phyloP scores from a whole-genome alignment of 371 early-diverging fungal species.

The Mycotypha africana region DNA sequence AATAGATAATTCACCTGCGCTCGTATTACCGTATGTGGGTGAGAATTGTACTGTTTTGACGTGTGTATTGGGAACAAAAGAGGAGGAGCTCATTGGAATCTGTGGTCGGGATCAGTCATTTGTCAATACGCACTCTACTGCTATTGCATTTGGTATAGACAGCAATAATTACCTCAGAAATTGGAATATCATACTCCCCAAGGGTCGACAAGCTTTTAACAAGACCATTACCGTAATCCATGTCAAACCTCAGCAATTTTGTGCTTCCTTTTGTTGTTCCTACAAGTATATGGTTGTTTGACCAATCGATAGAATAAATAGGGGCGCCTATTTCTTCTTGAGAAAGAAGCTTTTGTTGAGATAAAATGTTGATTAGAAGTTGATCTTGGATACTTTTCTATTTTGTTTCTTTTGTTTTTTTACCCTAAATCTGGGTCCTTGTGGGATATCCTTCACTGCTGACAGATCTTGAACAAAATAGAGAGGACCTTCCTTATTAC shows the following conservation, averaged over 20 bases:
- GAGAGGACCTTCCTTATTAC: slow-evolving; percentile 7
- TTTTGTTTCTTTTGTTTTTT: background rate
- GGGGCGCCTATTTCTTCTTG: slow-evolving; percentile 17
- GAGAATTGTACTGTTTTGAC: slow-evolving; percentile 22
- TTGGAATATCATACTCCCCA: slow-evolving; percentile 15
- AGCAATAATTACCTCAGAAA: slow-evolving; percentile 2
- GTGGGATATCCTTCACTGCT: slow-evolving; percentile 2
- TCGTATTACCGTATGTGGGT: slow-evolving; percentile 3
- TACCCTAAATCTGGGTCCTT: slow-evolving; percentile 3
- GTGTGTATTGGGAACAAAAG: slow-evolving; percentile 14
- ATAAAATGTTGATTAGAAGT: background rate
- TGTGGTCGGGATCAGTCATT: background rate
- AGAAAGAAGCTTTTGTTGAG: slow-evolving; percentile 10
- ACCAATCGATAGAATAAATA: slow-evolving; percentile 32
- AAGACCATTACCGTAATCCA: background rate
- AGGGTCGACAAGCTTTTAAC: slow-evolving; percentile 2
- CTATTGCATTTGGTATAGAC: background rate
- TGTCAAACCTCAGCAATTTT: slow-evolving; percentile 12
- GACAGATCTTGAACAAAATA: slow-evolving; percentile 27
- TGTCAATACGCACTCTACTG: background rate
- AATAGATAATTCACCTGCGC: no score
- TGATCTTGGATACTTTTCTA: background rate
- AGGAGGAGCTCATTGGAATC: background rate
- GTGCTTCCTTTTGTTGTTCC: slow-evolving; percentile 16
- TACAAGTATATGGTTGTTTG: slow-evolving; percentile 20